These are phyloP conservation scores for Melanogaster broomeanus DNA, from an alignment of 768 basidiomycete species.

Conservation along the genomic window DNA sequence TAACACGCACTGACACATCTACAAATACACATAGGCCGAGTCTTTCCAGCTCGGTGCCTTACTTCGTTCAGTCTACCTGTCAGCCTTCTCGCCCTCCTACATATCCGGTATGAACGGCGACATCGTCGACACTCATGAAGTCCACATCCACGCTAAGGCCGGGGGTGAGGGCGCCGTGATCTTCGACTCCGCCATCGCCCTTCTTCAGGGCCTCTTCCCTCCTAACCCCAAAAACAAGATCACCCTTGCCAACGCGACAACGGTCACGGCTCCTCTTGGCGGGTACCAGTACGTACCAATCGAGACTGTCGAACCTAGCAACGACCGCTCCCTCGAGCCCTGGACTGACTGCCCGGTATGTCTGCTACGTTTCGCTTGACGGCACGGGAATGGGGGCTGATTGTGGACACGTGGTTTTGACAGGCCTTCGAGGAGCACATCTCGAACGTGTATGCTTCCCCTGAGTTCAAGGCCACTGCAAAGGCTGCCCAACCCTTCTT, in stretches of 20 bases:
- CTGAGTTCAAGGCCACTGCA: constrained; percentile 62
- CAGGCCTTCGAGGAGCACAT: constrained; percentile 70
- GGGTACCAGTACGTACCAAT: constrained; percentile 90
- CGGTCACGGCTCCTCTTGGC: constrained; percentile 69
- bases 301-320: constrained; percentile 83
- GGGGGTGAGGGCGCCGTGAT: constrained; percentile 86
- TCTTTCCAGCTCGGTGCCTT: constrained; percentile 62
- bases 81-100: constrained; percentile 64
- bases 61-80: constrained; percentile 69
- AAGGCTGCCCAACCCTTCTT: constrained; percentile 68
- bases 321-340: constrained; percentile 81
- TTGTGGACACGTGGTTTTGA: constrained; percentile 3
- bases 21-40: constrained; percentile 48
- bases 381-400: constrained; percentile 8
- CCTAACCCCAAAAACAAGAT: constrained; percentile 74
- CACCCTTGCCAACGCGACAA: constrained; percentile 75
- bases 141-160: constrained; percentile 79
- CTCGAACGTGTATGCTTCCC: constrained; percentile 57
- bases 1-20: neutral
- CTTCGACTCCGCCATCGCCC: constrained; percentile 82
- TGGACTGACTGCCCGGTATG: constrained; percentile 67
- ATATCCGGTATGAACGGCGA: constrained; percentile 66
- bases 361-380: neutral
- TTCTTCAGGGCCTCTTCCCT: constrained; percentile 85
- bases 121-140: constrained; percentile 70